Evolutionary conservation across 768 basidiomycete species (phyloP), one percentile per base, ranked within the genome.

Genomic region (Boletales sp.): DNA sequence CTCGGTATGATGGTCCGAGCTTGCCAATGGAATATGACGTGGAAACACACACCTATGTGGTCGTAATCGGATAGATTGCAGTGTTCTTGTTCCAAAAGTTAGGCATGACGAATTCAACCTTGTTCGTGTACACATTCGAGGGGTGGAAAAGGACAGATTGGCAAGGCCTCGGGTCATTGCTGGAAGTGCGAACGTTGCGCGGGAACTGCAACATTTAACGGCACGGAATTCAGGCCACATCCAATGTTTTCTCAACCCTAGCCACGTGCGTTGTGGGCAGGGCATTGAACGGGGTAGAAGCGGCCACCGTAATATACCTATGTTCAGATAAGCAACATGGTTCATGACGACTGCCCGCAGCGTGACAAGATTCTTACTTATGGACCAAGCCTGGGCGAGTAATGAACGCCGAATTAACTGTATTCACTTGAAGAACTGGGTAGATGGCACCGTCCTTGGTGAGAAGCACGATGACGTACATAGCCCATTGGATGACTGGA

Each of bases 41-140:
- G 13, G 42, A 19, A 43, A 38, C 36, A 41, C 45, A 17, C 44
- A 30, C 39, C 47, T 40, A 18, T n/a, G 30, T 43, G 31, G 18
- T 42, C 48, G 55, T 57, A 50, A 57, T 42, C 21, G 18, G 34
- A 30, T 4, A 34, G 17, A 37, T 35, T 31, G 21, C 30, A 21
- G 18, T 40, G 24, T 42, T 41, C 30, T 32, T 12, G n/a, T 39
- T 27, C 40, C 37, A 47, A n/a, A 48, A 38, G 35, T 38, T 18
- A 51, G 18, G 34, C 4, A 29, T 17, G 35, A 42, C 46, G 29
- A 62, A 51, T 43, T 31, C 51, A 50, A 63, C 54, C 48, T 59
- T 55, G 48, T 50, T 48, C 21, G 17, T 21, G 21, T 21, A 21
- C 21, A 32, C 27, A 30, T 37, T 43, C 45, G 45, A 38, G 31